phyloP scores from a whole-genome alignment of 306 rosid genomes.

The Vigna nakashimae region DNA sequence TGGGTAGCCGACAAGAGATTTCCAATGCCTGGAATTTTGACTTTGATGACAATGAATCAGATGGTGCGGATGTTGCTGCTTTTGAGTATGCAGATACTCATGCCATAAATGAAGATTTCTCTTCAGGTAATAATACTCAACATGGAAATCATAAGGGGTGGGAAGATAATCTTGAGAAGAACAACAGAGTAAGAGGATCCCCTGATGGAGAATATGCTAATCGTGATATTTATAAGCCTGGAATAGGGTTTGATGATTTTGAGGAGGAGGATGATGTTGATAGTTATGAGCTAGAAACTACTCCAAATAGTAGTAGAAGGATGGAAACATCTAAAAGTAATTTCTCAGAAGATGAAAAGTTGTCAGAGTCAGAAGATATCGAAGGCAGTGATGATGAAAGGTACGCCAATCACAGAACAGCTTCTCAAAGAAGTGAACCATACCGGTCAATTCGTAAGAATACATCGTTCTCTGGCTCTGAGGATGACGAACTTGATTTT shows the following conservation, averaged over 20 bases:
- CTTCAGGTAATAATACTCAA: slow-evolving; percentile 52
- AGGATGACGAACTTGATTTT: slow-evolving; percentile 65
- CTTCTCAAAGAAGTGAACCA: slow-evolving; percentile 48
- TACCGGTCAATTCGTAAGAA: slow-evolving; percentile 44
- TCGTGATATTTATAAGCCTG: slow-evolving; percentile 55
- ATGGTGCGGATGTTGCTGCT: slow-evolving; percentile 97
- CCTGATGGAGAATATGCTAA: slow-evolving; percentile 58
- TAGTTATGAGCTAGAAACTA: slow-evolving; percentile 77
- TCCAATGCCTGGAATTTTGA: slow-evolving; percentile 97
- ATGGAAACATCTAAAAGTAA: slow-evolving; percentile 53
- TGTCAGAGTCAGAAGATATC: slow-evolving; percentile 57
- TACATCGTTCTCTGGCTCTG: slow-evolving; percentile 61
- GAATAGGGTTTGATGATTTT: slow-evolving; percentile 92
- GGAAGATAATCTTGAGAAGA: slow-evolving; percentile 57
- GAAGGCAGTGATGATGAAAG: slow-evolving; percentile 45
- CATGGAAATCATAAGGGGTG: slow-evolving; percentile 54
- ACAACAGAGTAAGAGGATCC: slow-evolving; percentile 53
- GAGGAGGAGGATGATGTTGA: slow-evolving; percentile 91
- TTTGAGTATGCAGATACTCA: slow-evolving; percentile 92
- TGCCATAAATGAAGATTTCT: slow-evolving; percentile 54
- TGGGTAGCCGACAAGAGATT: slow-evolving; percentile 60
- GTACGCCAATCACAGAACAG: slow-evolving; percentile 37
- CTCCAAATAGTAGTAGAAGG: slow-evolving; percentile 52
- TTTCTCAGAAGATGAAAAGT: slow-evolving; percentile 66
- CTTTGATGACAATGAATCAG: slow-evolving; percentile 96